A percentile compares a stretch with the other conserved stretches of the same genome.
These are phyloP conservation scores for Apiospora arundinis DNA, from an alignment of 2,329 filamentous ascomycete species.

Conservation along the genomic window DNA sequence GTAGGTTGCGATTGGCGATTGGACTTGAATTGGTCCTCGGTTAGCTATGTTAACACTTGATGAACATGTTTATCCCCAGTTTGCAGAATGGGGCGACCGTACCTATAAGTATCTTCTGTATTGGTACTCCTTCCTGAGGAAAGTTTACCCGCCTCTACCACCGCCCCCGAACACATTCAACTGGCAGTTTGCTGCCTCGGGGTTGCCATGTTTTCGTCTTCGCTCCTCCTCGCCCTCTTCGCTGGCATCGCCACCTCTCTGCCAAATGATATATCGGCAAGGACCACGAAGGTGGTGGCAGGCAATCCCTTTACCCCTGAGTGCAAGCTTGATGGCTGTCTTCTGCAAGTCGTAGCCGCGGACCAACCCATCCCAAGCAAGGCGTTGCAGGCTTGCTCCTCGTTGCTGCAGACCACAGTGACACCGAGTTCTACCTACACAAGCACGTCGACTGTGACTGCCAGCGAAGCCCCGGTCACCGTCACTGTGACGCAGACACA, in stretches of 20 bases:
- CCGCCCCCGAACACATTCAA: neutral
- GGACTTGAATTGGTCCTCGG: too few species aligned
- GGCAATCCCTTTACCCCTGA: neutral
- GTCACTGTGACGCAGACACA: neutral
- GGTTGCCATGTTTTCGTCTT: neutral
- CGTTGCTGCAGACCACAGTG: neutral
- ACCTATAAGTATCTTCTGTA: too few species aligned
- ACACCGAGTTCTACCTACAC: too few species aligned
- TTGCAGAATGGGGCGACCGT: too few species aligned
- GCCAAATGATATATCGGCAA: neutral
- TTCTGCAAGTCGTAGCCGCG: neutral
- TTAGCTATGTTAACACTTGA: too few species aligned
- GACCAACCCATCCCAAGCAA: neutral
- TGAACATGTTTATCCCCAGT: too few species aligned
- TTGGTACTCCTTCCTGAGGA: too few species aligned
- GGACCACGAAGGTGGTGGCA: neutral
- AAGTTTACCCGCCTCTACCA: too few species aligned
- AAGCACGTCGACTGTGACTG: neutral
- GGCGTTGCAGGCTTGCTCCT: neutral
- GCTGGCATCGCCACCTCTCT: neutral
- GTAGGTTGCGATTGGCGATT: too few species aligned
- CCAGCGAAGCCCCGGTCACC: neutral
- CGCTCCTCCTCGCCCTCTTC: neutral
- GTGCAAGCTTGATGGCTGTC: neutral
- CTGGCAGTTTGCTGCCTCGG: neutral